Base-by-base conservation (phyloP, 2,329 filamentous ascomycete species). In the Aspergillus clavatus region DNA sequence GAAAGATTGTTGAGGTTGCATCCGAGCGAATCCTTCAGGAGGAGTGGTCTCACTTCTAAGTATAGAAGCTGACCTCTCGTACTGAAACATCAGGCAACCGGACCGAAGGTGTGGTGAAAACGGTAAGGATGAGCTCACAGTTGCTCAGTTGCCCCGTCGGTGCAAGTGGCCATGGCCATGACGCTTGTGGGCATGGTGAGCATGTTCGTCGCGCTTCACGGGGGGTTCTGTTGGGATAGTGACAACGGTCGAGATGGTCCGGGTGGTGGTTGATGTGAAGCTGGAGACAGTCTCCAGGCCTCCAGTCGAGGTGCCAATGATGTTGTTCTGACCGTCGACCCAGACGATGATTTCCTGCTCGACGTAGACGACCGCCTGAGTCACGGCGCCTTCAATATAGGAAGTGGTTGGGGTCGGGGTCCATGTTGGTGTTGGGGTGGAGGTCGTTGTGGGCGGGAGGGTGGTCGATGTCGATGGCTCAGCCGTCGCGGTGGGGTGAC, bases 301-400 rank as follows among this genome's bases (percentile, higher is more conserved):
- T 7, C 57, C 61, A 11, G 58, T 58, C 36, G 43, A 52, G 5
- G 64, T 68, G 38, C 52, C 43, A 31, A 59, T 45, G 0, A 56
- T 55, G 2, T 48, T 45, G 21, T 60, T 60, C 6, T 59, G 42
- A 5, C 43, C 52, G 29, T 64, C 59, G 16, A 63, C 47, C 16
- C 59, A 22, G 27, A 68, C 52, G 8, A 59, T 43, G 10, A 67
- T 46, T 14, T 64, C 55, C 16, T 60, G 54, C 29, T 65, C 50
- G 2, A 68, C 36, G 24, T 59, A 64, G 14, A 67, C 48, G n/a
- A 61, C 45, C 14, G 60, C 58, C 26, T 61, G 54, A 1, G 55
- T 60, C 35, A 61, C 40, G 4, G 52, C 46, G 11, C 52, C 54
- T 18, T 57, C 7, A 11, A 54, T 38, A n/a, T 56, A 53, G 3